Base-by-base conservation (phyloP, 495 filamentous ascomycete species). In the Rostrohypoxylon terebratum region DNA sequence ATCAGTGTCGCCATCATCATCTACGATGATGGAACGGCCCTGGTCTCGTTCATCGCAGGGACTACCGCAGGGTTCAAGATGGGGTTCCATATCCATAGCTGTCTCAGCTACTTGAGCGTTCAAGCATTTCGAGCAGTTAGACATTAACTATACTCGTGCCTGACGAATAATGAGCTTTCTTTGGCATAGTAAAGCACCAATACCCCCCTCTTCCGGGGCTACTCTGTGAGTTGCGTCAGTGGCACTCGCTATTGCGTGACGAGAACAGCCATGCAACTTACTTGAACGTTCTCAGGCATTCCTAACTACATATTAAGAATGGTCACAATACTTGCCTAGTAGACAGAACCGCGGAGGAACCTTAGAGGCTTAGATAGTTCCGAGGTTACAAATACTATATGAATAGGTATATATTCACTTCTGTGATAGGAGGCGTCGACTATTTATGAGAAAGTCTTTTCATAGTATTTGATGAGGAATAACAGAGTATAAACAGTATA, bases 181-280 rank as follows among this genome's bases (percentile, higher is more conserved):
- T 21, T 10, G 45, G 47, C 33, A 20, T 34, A 38, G 33, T 18
- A 44, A 14, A 58, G 20, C 45, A 50, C 20, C 13, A 8, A 31
- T 50, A n/a, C n/a, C 38, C 66, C 59, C 66, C 51, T 59, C 65
- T 54, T 25, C 38, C 1, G 8, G 14, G 16, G 18, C 51, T 42
- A 51, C 18, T 16, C n/a, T 20, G 31, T 23, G 0, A 18, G 50
- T 69, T 38, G 51, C 66, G 59, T 59, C 59, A 59, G 48, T 33
- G 23, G n/a, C 31, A 57, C 47, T 58, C 33, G 5, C 31, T 51
- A 71, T 71, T 53, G 42, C 66, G 66, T 69, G 66, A 69, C 59
- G 20, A 44, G 33, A 57, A 44, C 20, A 59, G 8, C 8, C 36
- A 23, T 57, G 18, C 10, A 59, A 25, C 28, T n/a, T 44, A 16